Conservation (phyloP, 345 rosid species). For the Rhodamnia argentea region DNA sequence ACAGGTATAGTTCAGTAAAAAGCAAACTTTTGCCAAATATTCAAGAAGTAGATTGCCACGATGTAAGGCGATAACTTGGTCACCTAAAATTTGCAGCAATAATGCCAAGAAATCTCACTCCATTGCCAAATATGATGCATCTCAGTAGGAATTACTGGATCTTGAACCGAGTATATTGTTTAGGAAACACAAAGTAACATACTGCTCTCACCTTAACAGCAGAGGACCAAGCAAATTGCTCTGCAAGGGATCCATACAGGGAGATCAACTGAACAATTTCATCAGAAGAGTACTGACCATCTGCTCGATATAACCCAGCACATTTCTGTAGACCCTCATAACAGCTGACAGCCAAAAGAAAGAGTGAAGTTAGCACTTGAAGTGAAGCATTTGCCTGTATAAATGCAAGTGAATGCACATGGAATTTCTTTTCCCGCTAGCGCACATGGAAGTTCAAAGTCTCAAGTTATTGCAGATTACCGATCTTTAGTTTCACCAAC, state of each 20-base stretch:
- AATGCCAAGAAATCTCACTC: neutral
- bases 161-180: neutral
- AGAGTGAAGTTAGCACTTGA: neutral
- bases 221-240: slow-evolving; percentile 75
- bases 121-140: neutral
- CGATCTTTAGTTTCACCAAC: neutral
- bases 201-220: slow-evolving; percentile 70
- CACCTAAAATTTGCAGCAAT: neutral
- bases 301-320: slow-evolving; percentile 46
- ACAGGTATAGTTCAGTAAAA: neutral
- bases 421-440: neutral
- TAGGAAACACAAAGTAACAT: neutral
- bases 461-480: neutral
- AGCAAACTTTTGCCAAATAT: neutral
- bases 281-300: slow-evolving; percentile 54
- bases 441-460: neutral
- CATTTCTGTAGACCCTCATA: slow-evolving; percentile 91
- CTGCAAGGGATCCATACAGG: slow-evolving; percentile 65
- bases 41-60: neutral
- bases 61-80: neutral
- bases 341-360: slow-evolving; percentile 38
- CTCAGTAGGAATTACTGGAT: neutral
- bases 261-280: slow-evolving; percentile 68
- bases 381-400: neutral
- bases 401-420: neutral